phyloP scores from a whole-genome alignment of 371 early-diverging fungal species.

The Rhizopus arrhizus region DNA sequence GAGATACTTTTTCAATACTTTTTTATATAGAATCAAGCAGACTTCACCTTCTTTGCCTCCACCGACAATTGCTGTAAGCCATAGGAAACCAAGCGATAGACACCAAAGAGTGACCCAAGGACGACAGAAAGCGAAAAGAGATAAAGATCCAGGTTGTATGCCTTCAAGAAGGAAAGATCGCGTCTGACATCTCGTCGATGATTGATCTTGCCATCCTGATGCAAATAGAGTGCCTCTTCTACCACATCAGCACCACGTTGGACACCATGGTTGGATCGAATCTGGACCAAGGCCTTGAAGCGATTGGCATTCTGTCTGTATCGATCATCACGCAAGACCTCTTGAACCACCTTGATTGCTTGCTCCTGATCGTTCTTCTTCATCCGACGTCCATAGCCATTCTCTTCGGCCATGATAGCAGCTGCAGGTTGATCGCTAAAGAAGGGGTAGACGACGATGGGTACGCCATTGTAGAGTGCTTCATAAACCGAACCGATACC shows the following conservation, averaged over 20 bases:
- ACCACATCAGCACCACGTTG: slow-evolving; percentile 29
- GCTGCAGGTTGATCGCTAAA: slow-evolving; percentile 41
- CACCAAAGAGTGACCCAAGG: too few relatives aligned
- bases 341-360: not conserved
- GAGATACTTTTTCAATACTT: too few relatives aligned
- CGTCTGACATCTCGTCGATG: slow-evolving; percentile 24
- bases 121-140: not conserved
- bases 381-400: slow-evolving; percentile 5
- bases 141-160: slow-evolving; percentile 32
- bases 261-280: slow-evolving; percentile 16
- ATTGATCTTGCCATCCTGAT: slow-evolving; percentile 14
- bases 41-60: too few relatives aligned
- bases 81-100: too few relatives aligned
- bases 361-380: not conserved
- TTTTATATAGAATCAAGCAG: too few relatives aligned
- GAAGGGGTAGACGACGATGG: slow-evolving; percentile 37
- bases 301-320: slow-evolving; percentile 14
- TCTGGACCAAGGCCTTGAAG: slow-evolving; percentile 24
- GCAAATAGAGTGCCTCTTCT: slow-evolving; percentile 30
- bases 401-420: slow-evolving; percentile 8
- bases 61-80: too few relatives aligned
- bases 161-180: slow-evolving; percentile 29
- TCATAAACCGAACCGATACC: slow-evolving; percentile 43
- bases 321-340: slow-evolving; percentile 9
- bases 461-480: slow-evolving; percentile 34